Conservation (phyloP, 148 eudicot species). For the Rhododendron molle region DNA sequence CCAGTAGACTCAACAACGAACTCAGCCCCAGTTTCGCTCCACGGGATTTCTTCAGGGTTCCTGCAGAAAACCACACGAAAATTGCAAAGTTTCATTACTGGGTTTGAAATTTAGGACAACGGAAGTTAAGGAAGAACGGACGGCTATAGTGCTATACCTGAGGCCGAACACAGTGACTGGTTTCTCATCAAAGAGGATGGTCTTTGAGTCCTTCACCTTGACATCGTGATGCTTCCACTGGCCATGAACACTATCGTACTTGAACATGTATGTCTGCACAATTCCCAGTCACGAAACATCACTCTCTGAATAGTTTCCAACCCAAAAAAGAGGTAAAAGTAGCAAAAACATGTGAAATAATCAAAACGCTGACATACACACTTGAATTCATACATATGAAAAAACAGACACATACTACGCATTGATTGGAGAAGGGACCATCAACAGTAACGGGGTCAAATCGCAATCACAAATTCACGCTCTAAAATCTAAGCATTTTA, state of each 20-base stretch:
- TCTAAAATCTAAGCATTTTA: neutral
- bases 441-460: neutral
- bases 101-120: too few species aligned
- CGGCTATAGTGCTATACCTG: slow-evolving; percentile 12
- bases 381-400: too few species aligned
- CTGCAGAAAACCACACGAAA: slow-evolving; percentile 16
- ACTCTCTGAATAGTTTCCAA: neutral
- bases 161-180: slow-evolving; percentile 30
- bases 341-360: neutral
- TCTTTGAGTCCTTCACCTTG: slow-evolving; percentile 43
- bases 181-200: slow-evolving; percentile 47
- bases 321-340: neutral
- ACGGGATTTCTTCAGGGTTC: slow-evolving; percentile 80
- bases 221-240: slow-evolving; percentile 47
- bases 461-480: neutral
- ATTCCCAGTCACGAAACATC: neutral
- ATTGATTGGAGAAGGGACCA: neutral
- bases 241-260: slow-evolving; percentile 51
- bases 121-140: neutral
- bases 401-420: neutral
- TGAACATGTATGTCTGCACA: slow-evolving; percentile 54
- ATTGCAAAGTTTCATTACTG: too few species aligned
- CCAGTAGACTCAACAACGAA: slow-evolving; percentile 74
- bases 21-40: slow-evolving; percentile 63
- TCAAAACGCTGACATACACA: neutral